phyloP scores from a whole-genome alignment of 768 basidiomycete species.

The Lactarius pseudohatsudake region DNA sequence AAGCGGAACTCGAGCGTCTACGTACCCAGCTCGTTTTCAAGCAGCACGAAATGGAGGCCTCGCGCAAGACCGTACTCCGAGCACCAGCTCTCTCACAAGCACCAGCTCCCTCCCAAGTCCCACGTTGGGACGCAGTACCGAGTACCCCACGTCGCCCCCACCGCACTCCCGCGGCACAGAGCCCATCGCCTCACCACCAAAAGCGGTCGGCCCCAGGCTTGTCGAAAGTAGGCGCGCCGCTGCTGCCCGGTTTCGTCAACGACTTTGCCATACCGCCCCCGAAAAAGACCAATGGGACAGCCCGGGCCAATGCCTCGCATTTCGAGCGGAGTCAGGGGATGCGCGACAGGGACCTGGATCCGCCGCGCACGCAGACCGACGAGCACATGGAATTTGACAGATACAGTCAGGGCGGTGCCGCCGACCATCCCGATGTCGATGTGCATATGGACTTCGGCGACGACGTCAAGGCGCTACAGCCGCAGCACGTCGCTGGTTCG shows the following conservation, averaged over 20 bases:
- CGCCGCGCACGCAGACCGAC: background rate
- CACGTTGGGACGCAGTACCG: slow-evolving; percentile 7
- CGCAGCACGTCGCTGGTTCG: background rate
- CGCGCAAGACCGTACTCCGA: slow-evolving; percentile 10
- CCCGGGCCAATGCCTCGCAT: background rate
- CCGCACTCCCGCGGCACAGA: background rate
- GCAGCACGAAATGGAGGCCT: slow-evolving; percentile 26
- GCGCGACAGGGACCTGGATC: slow-evolving; percentile 3
- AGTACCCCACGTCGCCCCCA: slow-evolving; percentile 6
- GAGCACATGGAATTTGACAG: slow-evolving; percentile 19
- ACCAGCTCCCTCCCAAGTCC: slow-evolving; percentile 5
- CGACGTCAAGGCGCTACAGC: slow-evolving; percentile 4
- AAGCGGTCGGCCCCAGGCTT: background rate
- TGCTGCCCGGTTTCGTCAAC: slow-evolving; percentile 28
- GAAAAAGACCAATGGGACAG: slow-evolving; percentile 18
- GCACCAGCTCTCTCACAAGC: slow-evolving; percentile 11
- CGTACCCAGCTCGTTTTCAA: slow-evolving; percentile 29
- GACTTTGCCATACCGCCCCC: slow-evolving; percentile 9
- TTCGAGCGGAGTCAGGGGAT: slow-evolving; percentile 18
- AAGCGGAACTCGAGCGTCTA: slow-evolving; percentile 27
- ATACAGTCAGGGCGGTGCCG: background rate
- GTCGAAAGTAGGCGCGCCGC: slow-evolving; percentile 5
- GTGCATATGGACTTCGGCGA: slow-evolving; percentile 5
- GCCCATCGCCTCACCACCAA: slow-evolving; percentile 2
- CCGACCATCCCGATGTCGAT: slow-evolving; percentile 1